Conservation (phyloP, 495 filamentous ascomycete genomes). For the Aspergillus saccharolyticus region DNA sequence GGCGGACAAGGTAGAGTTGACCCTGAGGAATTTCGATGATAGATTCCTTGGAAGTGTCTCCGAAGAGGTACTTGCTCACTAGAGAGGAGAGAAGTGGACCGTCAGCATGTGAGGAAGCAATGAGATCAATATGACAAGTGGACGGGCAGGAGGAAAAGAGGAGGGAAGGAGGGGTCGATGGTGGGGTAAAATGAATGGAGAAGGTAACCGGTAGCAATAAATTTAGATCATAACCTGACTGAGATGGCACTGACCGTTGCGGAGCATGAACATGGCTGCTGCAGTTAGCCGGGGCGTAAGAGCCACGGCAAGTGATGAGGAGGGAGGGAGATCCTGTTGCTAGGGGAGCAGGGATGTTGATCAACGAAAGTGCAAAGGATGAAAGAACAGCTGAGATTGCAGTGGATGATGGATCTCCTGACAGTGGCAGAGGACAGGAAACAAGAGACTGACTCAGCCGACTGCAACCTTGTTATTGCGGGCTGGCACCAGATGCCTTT, state of each 20-base stretch:
- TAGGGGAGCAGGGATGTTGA: constrained; percentile 8
- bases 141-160: background rate
- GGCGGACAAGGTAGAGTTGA: constrained; percentile 94
- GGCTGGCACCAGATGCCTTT: background rate
- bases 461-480: background rate
- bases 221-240: constrained; percentile 11
- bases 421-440: background rate
- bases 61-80: constrained; percentile 92
- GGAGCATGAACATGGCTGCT: constrained; percentile 65
- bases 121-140: background rate
- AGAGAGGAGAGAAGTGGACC: background rate
- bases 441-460: background rate
- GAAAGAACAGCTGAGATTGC: background rate
- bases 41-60: constrained; percentile 85
- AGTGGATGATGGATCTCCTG: background rate
- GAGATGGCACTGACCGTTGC: constrained; percentile 52
- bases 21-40: constrained; percentile 93
- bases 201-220: background rate
- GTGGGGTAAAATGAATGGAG: constrained; percentile 22
- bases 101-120: background rate
- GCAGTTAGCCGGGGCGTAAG: constrained; percentile 30
- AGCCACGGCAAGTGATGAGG: constrained; percentile 17
- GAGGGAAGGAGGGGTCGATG: constrained; percentile 31
- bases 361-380: constrained; percentile 1
- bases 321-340: background rate